Base-by-base conservation (phyloP, 2,329 filamentous ascomycete genomes). In the Tolypocladium inflatum region DNA sequence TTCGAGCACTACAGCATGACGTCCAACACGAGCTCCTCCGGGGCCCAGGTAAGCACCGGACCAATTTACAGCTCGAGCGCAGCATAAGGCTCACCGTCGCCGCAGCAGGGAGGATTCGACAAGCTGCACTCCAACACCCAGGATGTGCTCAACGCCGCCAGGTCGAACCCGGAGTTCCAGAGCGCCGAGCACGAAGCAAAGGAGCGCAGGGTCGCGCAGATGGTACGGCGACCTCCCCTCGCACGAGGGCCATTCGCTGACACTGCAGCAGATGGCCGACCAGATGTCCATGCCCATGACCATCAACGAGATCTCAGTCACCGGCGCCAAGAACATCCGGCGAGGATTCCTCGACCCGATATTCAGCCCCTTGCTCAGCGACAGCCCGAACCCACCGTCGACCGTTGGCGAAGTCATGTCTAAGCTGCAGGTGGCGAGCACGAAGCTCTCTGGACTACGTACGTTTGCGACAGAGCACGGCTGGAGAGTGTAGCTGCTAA, bases 251-350 rank as follows among this genome's bases (percentile, higher is more conserved):
- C 5, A 35, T 7, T 50, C 23, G 26, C 63, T 71, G 59, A 72
- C 55, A n/a, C 5, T 37, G 5, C 26, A 9, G 3, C 57, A 75
- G 73, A 68, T 75, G 62, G 64, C 85, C 64, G 83, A 89, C 73
- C 96, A 97, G 72, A 87, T 88, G 63, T 90, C 90, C 50, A 84
- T 94, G 59, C 93, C 94, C 45, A 90, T 94, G 66, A 90, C 91
- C 17, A 87, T 99, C 70, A 90, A 90, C 65, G 89, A 90, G 51
- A 83, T 99, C 69, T 85, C 89, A 65, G 80, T 99, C 60, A 84
- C 95, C 61, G 89, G 91, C 69, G 91, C 90, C 51, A 81, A 82
- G 60, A 86, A 94, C 69, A 96, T 93, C n/a, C 85, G 94, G 62
- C 83, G 83, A 65, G 80, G 82, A 62, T 97, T 99, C 72, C 85